Evolutionary conservation across 208 protist genomes (phyloP).

Genomic region (Naegleria gruberi): DNA sequence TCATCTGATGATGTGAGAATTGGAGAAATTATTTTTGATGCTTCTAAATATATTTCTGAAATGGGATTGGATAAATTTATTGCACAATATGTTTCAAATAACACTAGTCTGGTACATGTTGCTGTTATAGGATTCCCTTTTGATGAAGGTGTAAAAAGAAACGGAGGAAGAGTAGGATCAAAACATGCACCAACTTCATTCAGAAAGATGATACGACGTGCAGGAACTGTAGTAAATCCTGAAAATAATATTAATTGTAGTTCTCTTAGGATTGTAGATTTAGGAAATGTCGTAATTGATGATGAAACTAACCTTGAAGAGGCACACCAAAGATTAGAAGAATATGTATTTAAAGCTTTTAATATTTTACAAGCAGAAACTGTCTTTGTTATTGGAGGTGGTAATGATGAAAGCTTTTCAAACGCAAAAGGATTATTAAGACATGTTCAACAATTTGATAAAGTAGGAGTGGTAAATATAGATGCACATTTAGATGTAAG

Average conservation of each 20-base stretch:
- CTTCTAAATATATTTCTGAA: background rate
- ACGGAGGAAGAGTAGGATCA: slow-evolving; percentile 55
- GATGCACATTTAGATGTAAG: slow-evolving; percentile 67
- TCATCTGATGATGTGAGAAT: background rate
- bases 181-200: slow-evolving; percentile 38
- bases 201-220: slow-evolving; percentile 29
- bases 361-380: slow-evolving; percentile 29
- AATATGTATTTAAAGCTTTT: slow-evolving; percentile 31
- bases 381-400: slow-evolving; percentile 63
- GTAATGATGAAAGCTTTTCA: slow-evolving; percentile 59
- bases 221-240: slow-evolving; percentile 52
- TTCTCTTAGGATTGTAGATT: slow-evolving; percentile 41
- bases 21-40: background rate
- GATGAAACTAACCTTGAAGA: slow-evolving; percentile 39
- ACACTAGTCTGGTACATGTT: slow-evolving; percentile 31
- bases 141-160: slow-evolving; percentile 58
- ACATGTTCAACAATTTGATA: background rate
- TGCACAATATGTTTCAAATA: background rate
- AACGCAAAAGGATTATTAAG: slow-evolving; percentile 48
- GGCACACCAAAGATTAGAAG: slow-evolving; percentile 39
- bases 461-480: slow-evolving; percentile 59
- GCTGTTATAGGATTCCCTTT: slow-evolving; percentile 59
- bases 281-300: slow-evolving; percentile 37
- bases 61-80: background rate
- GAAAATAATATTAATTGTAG: slow-evolving; percentile 42